These are phyloP conservation scores for Quercus parvula DNA, from an alignment of 306 rosid genomes.

Conservation along the genomic window DNA sequence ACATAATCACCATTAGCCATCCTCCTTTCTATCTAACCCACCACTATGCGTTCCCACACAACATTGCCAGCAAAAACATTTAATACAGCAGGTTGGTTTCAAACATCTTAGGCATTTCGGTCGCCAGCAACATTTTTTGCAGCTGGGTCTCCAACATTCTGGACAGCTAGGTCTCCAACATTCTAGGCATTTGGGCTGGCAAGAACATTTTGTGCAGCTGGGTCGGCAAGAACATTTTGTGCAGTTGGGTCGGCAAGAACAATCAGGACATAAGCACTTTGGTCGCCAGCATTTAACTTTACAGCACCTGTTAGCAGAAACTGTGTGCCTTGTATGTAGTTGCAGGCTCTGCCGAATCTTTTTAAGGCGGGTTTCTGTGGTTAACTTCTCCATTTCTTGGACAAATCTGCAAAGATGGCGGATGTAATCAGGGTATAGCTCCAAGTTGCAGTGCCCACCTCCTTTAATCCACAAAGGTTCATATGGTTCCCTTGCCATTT, in stretches of 20 bases:
- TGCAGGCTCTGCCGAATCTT: slow-evolving; percentile 50
- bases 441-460: slow-evolving; percentile 97
- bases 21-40: slow-evolving; percentile 30
- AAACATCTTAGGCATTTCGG: slow-evolving; percentile 38
- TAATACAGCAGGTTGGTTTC: slow-evolving; percentile 34
- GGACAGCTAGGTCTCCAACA: slow-evolving; percentile 29
- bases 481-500: slow-evolving; percentile 83
- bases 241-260: slow-evolving; percentile 27
- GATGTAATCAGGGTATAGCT: slow-evolving; percentile 96
- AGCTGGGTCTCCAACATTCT: slow-evolving; percentile 36
- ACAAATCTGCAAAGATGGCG: slow-evolving; percentile 77
- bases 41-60: slow-evolving; percentile 45
- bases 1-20: slow-evolving; percentile 37
- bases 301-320: slow-evolving; percentile 30
- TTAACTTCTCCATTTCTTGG: slow-evolving; percentile 82
- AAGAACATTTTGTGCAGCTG: slow-evolving; percentile 33
- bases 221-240: slow-evolving; percentile 32
- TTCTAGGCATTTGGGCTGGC: slow-evolving; percentile 30
- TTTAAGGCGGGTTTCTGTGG: slow-evolving; percentile 65
- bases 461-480: slow-evolving; percentile 98
- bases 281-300: slow-evolving; percentile 37
- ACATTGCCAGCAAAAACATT: slow-evolving; percentile 52
- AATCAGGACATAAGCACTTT: slow-evolving; percentile 28
- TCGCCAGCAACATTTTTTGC: slow-evolving; percentile 35
- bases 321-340: slow-evolving; percentile 27